Conservation (phyloP, 1,284 basidiomycete genomes). For the Polyporus tsugae region DNA sequence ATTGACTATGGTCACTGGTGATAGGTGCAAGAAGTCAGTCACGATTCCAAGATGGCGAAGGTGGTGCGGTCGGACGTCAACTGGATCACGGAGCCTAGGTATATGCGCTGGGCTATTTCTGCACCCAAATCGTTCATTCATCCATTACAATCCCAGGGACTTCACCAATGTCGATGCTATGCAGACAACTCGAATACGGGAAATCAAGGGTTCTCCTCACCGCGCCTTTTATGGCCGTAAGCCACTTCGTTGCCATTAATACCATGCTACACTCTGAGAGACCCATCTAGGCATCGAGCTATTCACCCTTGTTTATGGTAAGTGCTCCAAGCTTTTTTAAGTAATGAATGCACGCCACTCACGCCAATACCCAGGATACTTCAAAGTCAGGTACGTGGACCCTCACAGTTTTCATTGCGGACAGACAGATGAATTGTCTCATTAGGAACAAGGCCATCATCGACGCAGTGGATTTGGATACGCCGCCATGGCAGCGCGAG, state of each 20-base stretch:
- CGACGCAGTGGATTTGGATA: constrained; percentile 84
- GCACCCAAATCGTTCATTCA: constrained; percentile 15
- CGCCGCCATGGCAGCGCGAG: constrained; percentile 79
- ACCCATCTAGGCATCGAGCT: constrained; percentile 66
- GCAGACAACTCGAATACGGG: constrained; percentile 80
- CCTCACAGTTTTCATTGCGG: not conserved
- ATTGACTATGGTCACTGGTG: constrained; percentile 6
- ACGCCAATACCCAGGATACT: constrained; percentile 41
- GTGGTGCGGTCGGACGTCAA: constrained; percentile 81
- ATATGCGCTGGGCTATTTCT: constrained; percentile 10
- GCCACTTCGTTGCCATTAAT: constrained; percentile 35
- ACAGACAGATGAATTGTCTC: not conserved
- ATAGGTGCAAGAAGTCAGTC: constrained; percentile 83
- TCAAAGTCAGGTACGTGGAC: constrained; percentile 62
- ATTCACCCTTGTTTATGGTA: constrained; percentile 80
- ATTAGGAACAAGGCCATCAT: constrained; percentile 71
- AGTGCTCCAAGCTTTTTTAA: constrained; percentile 39
- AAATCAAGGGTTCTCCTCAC: constrained; percentile 66
- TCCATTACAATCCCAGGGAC: constrained; percentile 55
- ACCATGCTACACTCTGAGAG: not conserved
- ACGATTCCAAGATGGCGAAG: constrained; percentile 80
- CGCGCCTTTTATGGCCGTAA: constrained; percentile 79
- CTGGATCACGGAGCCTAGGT: constrained; percentile 85
- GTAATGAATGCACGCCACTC: constrained; percentile 24
- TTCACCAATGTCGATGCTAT: constrained; percentile 83